phyloP scores from a whole-genome alignment of 2,329 filamentous ascomycete species.

The Alternaria angustiovoidea region DNA sequence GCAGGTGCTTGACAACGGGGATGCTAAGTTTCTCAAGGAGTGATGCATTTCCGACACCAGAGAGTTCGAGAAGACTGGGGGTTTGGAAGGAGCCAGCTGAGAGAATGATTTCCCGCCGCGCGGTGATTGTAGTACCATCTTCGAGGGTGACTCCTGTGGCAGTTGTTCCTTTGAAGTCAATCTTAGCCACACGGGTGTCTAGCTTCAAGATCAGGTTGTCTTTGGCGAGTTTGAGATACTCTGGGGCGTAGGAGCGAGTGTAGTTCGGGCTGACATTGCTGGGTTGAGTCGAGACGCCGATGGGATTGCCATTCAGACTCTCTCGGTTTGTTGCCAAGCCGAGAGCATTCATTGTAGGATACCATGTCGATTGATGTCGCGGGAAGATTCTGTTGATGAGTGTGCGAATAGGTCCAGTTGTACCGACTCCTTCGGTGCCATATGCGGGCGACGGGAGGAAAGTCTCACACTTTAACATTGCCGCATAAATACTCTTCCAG shows the following conservation, averaged over 20 bases:
- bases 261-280: conserved; percentile 59
- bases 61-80: conserved; percentile 37
- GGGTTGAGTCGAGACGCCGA: conserved; percentile 61
- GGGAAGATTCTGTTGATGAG: conserved; percentile 56
- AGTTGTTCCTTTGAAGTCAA: conserved; percentile 46
- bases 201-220: conserved; percentile 55
- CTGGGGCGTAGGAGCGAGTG: conserved; percentile 59
- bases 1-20: conserved; percentile 27
- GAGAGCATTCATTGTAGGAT: conserved; percentile 57
- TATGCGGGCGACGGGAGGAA: conserved; percentile 40
- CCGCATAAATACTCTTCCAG: conserved; percentile 41
- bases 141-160: conserved; percentile 46
- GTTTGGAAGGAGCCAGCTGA: conserved; percentile 39
- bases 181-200: conserved; percentile 49
- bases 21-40: conserved; percentile 29
- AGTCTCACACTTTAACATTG: conserved; percentile 46
- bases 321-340: conserved; percentile 55
- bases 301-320: conserved; percentile 59
- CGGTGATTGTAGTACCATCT: conserved; percentile 41
- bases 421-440: conserved; percentile 39
- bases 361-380: conserved; percentile 54
- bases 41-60: conserved; percentile 31
- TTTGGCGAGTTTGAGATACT: conserved; percentile 54
- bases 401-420: conserved; percentile 43
- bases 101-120: conserved; percentile 39